Conservation (phyloP, 257 asterid species). For the Jaltomata sinuosa region DNA sequence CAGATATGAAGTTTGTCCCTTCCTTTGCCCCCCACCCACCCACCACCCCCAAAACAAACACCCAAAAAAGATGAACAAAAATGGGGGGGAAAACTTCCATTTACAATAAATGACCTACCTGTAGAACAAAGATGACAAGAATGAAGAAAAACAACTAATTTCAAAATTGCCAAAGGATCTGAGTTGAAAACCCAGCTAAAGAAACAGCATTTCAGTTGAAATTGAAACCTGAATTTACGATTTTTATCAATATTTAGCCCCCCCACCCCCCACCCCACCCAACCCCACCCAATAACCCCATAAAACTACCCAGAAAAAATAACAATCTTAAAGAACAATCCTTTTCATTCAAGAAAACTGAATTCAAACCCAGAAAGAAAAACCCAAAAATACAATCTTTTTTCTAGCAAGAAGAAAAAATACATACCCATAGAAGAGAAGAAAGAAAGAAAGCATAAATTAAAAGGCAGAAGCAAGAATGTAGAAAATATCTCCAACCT, state of each 20-base stretch:
- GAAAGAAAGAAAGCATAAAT: neutral
- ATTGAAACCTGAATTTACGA: neutral
- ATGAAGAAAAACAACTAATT: neutral
- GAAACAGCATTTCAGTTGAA: neutral
- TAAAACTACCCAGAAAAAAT: neutral
- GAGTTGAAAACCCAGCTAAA: neutral
- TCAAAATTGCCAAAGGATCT: neutral
- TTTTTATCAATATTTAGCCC: neutral
- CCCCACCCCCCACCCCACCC: too few relatives aligned
- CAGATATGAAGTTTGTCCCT: neutral
- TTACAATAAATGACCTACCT: neutral
- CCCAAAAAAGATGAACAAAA: neutral
- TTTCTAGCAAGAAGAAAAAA: neutral
- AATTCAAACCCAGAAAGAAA: neutral
- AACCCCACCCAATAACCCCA: too few relatives aligned
- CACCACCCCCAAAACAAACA: neutral
- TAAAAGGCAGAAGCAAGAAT: neutral
- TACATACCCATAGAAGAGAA: neutral
- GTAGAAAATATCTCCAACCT: neutral
- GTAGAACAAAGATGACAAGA: neutral
- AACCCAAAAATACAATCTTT: neutral
- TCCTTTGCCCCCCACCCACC: neutral
- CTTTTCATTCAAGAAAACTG: neutral
- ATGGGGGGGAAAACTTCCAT: neutral
- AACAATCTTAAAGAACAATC: neutral